Evolutionary conservation across 139 green algal genomes (phyloP).

Genomic region (Picochlorum sp.): DNA sequence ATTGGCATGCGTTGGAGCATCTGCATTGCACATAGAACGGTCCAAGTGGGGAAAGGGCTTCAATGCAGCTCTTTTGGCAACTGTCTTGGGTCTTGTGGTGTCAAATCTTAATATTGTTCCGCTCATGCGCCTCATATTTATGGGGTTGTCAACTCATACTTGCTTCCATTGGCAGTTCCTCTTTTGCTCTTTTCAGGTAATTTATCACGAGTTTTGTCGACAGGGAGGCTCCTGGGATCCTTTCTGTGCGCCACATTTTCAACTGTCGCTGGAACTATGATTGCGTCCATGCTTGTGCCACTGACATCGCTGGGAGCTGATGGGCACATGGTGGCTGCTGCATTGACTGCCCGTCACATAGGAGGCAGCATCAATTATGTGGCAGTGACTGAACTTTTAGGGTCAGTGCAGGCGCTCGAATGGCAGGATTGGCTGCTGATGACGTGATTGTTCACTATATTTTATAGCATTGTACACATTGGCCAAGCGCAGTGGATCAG

Average conservation of each 20-base stretch:
- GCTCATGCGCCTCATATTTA: conserved; percentile 34
- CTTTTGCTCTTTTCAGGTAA: conserved; percentile 82
- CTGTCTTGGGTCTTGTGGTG: conserved; percentile 59
- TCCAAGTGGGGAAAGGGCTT: conserved; percentile 64
- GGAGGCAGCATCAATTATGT: conserved; percentile 91
- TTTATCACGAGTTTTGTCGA: conserved; percentile 66
- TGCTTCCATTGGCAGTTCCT: conserved; percentile 85
- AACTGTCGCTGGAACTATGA: conserved; percentile 53
- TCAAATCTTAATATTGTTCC: conserved; percentile 65
- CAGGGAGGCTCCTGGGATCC: conserved; percentile 58
- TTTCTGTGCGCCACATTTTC: conserved; percentile 60
- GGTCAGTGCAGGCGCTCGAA: conserved; percentile 38
- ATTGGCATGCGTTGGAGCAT: conserved; percentile 38
- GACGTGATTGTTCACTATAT: conserved; percentile 83
- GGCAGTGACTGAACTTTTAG: conserved; percentile 54
- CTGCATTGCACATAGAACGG: conserved; percentile 52
- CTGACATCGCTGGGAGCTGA: conserved; percentile 54
- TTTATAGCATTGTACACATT: conserved; percentile 68
- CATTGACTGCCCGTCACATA: conserved; percentile 82
- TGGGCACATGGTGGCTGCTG: conserved; percentile 68
- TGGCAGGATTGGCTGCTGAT: conserved; percentile 82
- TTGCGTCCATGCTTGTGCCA: conserved; percentile 59
- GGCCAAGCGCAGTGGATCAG: conserved; percentile 25
- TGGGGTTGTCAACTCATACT: conserved; percentile 60
- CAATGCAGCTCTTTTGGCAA: conserved; percentile 68